A percentile compares a stretch with the other conserved stretches of the same genome.
Evolutionary conservation across 192 early-diverging fungal genomes (phyloP).

Genomic region (Entrophospora sp.): DNA sequence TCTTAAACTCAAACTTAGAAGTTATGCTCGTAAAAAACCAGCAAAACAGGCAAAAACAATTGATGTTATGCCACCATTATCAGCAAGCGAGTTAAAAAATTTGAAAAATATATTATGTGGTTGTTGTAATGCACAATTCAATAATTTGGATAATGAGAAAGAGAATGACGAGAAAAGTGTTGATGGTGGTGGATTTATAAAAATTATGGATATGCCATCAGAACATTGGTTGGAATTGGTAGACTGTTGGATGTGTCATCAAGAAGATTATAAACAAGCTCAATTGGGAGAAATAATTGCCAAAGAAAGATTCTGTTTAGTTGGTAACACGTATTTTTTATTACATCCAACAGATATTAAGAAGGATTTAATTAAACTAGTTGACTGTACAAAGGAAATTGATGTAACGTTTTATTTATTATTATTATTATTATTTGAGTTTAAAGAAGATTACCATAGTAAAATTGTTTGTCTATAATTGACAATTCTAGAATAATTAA

Average conservation of each 20-base stretch:
- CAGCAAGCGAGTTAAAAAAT: slow-evolving; percentile 24
- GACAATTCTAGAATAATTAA: too few species aligned
- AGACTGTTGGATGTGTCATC: slow-evolving; percentile 85
- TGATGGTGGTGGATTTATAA: too few species aligned
- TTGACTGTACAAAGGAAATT: slow-evolving; percentile 18
- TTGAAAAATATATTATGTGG: slow-evolving; percentile 27
- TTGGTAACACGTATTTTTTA: slow-evolving; percentile 40
- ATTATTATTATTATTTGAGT: not conserved
- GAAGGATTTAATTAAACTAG: slow-evolving; percentile 17
- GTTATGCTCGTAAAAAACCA: slow-evolving; percentile 12
- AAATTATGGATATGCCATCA: slow-evolving; percentile 56
- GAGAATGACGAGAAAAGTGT: too few species aligned
- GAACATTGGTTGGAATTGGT: slow-evolving; percentile 74
- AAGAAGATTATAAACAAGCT: slow-evolving; percentile 54
- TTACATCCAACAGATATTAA: slow-evolving; percentile 34
- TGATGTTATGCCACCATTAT: slow-evolving; percentile 22
- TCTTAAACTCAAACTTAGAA: slow-evolving; percentile 13
- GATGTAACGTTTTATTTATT: slow-evolving; percentile 37
- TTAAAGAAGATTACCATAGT: too few species aligned
- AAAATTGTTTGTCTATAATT: too few species aligned
- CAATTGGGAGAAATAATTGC: slow-evolving; percentile 38
- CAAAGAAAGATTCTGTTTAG: slow-evolving; percentile 27
- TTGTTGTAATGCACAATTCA: slow-evolving; percentile 20
- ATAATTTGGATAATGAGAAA: slow-evolving; percentile 7
- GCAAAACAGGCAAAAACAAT: not conserved